Evolutionary conservation across 495 filamentous ascomycete species (phyloP), one percentile per base, ranked within the genome.

Genomic region (Baudoinia panamericana): DNA sequence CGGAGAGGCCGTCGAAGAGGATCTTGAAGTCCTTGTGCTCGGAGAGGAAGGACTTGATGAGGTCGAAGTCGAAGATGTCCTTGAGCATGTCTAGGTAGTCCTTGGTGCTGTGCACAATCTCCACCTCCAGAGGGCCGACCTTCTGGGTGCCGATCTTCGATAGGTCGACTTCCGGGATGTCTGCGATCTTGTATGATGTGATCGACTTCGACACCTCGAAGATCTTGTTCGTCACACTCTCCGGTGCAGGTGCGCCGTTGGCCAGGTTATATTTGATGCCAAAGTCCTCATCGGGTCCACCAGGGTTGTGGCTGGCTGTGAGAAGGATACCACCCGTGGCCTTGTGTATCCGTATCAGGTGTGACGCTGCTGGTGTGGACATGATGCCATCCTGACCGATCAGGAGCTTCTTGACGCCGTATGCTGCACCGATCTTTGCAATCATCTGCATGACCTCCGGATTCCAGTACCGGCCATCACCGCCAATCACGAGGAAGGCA

Each of bases 261-360:
- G 82, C 62, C 35, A 97, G 70, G 70, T 97, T 97, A 71, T 97
- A 97, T 67, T 97, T 97, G 77, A 97, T 96, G 41, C 90, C 90
- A 43, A 96, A 96, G 65, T 97, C 90, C 59, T 84, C 76, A 44
- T 73, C 76, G 34, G 92, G 92, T 19, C 90, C 90, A 61, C 90
- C 90, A 29, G 90, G 87, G 64, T 97, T 97, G 68, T 97, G 90
- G 60, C 84, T 93, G 51, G 90, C 90, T 40, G 92, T 97, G 67
- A 97, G 65, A 36, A 97, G 69, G 43, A 97, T 96, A 55, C 90
- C 90, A 56, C 90, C 90, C 28, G 90, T 97, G 23, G 92, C 90
- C 58, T 85, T 80, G 46, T 81, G 72, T 66, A 87, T 84, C 49
- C 92, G 75, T 53, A 97, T 97, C 48, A 97, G 65, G 62, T 97